Evolutionary conservation across 495 filamentous ascomycete genomes (phyloP).

Genomic region (Rusavskia elegans): DNA sequence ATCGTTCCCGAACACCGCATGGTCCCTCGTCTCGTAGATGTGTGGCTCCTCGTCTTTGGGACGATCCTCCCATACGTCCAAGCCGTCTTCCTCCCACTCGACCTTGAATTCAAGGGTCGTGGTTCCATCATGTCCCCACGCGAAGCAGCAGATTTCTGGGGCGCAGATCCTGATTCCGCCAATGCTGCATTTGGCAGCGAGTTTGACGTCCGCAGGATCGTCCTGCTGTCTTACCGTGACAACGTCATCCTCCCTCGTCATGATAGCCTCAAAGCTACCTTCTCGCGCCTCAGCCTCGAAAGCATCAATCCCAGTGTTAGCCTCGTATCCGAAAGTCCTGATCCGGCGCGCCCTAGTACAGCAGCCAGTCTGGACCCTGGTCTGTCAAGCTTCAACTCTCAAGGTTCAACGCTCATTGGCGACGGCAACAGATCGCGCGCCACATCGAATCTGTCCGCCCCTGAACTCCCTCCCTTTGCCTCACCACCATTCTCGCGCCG

Average conservation of each 20-base stretch:
- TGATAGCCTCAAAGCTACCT: constrained; percentile 72
- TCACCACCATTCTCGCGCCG: constrained; percentile 31
- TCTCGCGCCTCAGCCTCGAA: constrained; percentile 80
- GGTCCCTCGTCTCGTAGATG: constrained; percentile 73
- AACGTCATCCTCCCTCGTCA: constrained; percentile 72
- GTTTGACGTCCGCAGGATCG: constrained; percentile 77
- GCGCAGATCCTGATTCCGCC: constrained; percentile 27
- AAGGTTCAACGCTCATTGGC: constrained; percentile 50
- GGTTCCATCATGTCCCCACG: constrained; percentile 59
- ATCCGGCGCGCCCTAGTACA: constrained; percentile 46
- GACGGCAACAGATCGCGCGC: constrained; percentile 48
- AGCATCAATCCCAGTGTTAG: constrained; percentile 46
- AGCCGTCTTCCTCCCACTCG: constrained; percentile 85
- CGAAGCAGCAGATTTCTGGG: constrained; percentile 83
- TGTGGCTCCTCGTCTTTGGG: constrained; percentile 86
- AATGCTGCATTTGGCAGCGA: constrained; percentile 30
- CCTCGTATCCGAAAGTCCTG: constrained; percentile 29
- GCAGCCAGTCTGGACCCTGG: constrained; percentile 57
- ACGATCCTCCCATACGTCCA: constrained; percentile 87
- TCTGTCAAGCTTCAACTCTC: constrained; percentile 57
- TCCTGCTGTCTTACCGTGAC: constrained; percentile 81
- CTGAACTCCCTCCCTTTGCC: constrained; percentile 37
- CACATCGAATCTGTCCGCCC: constrained; percentile 67
- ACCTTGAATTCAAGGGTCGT: constrained; percentile 80
- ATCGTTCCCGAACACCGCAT: constrained; percentile 67